These are phyloP conservation scores for Lasiosphaeria hispida DNA, from an alignment of 495 filamentous ascomycete genomes.

Conservation along the genomic window DNA sequence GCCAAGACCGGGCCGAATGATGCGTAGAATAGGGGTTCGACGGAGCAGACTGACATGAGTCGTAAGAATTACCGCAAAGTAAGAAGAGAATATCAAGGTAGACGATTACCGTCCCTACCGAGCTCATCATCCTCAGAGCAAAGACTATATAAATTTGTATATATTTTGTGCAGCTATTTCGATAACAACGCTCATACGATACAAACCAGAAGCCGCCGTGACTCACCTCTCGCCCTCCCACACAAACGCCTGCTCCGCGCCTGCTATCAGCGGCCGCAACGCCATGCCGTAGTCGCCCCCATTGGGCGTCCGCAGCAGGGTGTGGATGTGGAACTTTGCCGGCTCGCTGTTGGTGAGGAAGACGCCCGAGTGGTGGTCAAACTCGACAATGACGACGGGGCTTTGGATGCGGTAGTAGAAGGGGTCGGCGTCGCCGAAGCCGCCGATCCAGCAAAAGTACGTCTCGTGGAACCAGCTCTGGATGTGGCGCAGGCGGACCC, in stretches of 20 bases:
- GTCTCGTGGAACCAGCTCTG: constrained; percentile 59
- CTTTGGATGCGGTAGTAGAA: constrained; percentile 78
- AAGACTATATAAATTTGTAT: too few species aligned
- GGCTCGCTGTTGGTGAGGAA: constrained; percentile 71
- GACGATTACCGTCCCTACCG: too few species aligned
- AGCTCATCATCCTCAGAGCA: too few species aligned
- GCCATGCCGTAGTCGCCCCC: constrained; percentile 69
- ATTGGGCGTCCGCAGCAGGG: constrained; percentile 66
- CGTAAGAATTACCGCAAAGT: too few species aligned
- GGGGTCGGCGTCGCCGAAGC: constrained; percentile 59
- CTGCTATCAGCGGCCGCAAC: constrained; percentile 30
- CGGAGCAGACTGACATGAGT: too few species aligned
- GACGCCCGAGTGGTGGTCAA: constrained; percentile 78
- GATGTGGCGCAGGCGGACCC: constrained; percentile 51
- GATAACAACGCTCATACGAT: too few species aligned
- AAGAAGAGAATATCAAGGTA: too few species aligned
- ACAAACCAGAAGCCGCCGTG: too few species aligned
- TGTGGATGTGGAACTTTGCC: constrained; percentile 76
- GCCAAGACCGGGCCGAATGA: too few species aligned
- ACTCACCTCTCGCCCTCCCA: constrained; percentile 32
- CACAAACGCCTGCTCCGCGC: constrained; percentile 38
- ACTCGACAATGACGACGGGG: constrained; percentile 68
- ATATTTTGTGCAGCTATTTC: too few species aligned
- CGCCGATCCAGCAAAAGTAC: constrained; percentile 75
- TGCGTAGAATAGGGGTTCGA: too few species aligned